Percentiles rank a stretch among this genome's conserved stretches.
phyloP scores from a whole-genome alignment of 306 rosid genomes.

The Prunus salicina region DNA sequence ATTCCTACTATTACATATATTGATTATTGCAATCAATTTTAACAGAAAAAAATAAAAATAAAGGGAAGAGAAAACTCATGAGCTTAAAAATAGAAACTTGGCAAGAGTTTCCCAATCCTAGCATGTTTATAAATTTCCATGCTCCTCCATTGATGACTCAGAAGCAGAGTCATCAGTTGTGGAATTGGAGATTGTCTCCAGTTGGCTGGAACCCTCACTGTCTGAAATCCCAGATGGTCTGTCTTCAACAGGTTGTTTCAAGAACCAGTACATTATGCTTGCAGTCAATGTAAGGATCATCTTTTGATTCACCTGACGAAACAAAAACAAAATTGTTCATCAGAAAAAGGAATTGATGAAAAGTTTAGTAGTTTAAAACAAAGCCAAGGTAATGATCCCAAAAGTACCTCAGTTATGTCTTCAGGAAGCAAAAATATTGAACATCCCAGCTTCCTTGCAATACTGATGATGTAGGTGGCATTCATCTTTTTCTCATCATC shows the following conservation, averaged over 20 bases:
- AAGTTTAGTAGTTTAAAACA: neutral
- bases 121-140: slow-evolving; percentile 52
- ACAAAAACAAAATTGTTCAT: neutral
- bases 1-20: slow-evolving; percentile 34
- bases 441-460: slow-evolving; percentile 97
- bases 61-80: slow-evolving; percentile 12
- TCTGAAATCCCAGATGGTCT: slow-evolving; percentile 57
- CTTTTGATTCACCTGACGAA: slow-evolving; percentile 84
- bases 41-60: slow-evolving; percentile 1
- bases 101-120: slow-evolving; percentile 22
- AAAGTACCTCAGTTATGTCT: slow-evolving; percentile 87
- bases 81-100: slow-evolving; percentile 21
- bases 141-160: slow-evolving; percentile 78
- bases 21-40: slow-evolving; percentile 51
- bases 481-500: slow-evolving; percentile 96
- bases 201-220: slow-evolving; percentile 73
- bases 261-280: slow-evolving; percentile 91
- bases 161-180: slow-evolving; percentile 88
- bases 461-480: slow-evolving; percentile 91
- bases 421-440: slow-evolving; percentile 95
- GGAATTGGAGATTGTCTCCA: slow-evolving; percentile 73
- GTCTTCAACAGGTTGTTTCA: slow-evolving; percentile 73
- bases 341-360: neutral
- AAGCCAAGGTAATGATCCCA: neutral
- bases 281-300: slow-evolving; percentile 98